Evolutionary conservation across 1,139 yeast species (phyloP).

Genomic region (Yamadazyma epiphylla): DNA sequence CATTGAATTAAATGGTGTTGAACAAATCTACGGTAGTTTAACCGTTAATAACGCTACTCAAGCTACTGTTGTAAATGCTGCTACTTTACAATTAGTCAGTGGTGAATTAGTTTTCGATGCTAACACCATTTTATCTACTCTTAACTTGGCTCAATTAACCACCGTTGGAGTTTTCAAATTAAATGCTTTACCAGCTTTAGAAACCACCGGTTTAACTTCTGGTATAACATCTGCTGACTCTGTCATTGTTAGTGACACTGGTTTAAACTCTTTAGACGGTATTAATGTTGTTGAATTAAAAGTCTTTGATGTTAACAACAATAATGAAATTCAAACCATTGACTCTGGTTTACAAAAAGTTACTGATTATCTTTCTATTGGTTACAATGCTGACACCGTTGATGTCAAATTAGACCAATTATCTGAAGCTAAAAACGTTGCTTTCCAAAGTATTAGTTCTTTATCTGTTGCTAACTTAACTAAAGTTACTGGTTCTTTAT

Average conservation of each 20-base stretch:
- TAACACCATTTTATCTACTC: slow-evolving; percentile 63
- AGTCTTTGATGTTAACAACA: slow-evolving; percentile 85
- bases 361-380: slow-evolving; percentile 68
- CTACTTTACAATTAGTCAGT: slow-evolving; percentile 68
- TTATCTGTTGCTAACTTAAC: slow-evolving; percentile 67
- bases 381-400: slow-evolving; percentile 78
- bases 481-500: slow-evolving; percentile 73
- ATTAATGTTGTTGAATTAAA: slow-evolving; percentile 70
- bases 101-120: slow-evolving; percentile 61
- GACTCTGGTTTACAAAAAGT: slow-evolving; percentile 74
- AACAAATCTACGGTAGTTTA: slow-evolving; percentile 75
- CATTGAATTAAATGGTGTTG: slow-evolving; percentile 53
- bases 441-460: slow-evolving; percentile 74
- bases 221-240: slow-evolving; percentile 74
- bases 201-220: slow-evolving; percentile 61
- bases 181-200: slow-evolving; percentile 82
- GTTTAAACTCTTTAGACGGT: slow-evolving; percentile 74
- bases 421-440: slow-evolving; percentile 79
- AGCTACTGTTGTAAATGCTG: slow-evolving; percentile 68
- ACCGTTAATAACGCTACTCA: slow-evolving; percentile 60
- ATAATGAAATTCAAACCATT: slow-evolving; percentile 59
- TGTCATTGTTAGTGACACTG: slow-evolving; percentile 82
- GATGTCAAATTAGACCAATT: slow-evolving; percentile 67
- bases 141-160: slow-evolving; percentile 75
- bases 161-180: slow-evolving; percentile 77